Base-by-base conservation (phyloP, 208 protist genomes). In the Leishmania major region DNA sequence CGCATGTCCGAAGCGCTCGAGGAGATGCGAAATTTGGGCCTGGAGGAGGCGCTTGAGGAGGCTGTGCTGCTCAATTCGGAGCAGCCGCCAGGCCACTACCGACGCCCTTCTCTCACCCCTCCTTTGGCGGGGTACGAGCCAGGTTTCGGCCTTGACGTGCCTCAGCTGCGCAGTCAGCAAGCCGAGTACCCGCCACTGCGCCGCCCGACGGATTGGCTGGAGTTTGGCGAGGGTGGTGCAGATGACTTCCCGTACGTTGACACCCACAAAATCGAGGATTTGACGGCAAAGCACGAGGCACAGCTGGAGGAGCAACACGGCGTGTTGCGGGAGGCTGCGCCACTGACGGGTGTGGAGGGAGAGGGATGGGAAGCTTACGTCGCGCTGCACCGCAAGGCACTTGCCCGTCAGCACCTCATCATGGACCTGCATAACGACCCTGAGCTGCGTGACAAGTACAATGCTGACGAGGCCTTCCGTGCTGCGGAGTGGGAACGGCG, bases 321-420 rank as follows among this genome's bases (percentile, higher is more conserved):
- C 13, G 87, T 84, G 49, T 78, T 96, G 53, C 93, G 95, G 15
- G 88, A 90, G 81, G 86, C 92, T 2, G 90, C 89, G 0, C 95
- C 93, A 19, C 43, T 93, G 28, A 97, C 95, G 0, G 95, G 95
- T 1, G 91, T 96, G 53, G 93, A 97, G 75, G 95, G 95, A 2
- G 93, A 98, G 81, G 92, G 86, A 40, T 96, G 89, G 89, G 93
- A 96, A 75, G 90, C 91, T 19, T 96, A 95, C 78, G 87, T 95
- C n/a, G 92, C 92, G 35, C 85, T 98, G 51, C 91, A 96, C 87
- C 84, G 81, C 55, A 96, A 96, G 79, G 92, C 95, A 0, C 89
- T 98, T 31, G 89, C 90, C 1, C 88, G 95, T 53, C 95, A 98
- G 84, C 70, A 87, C 66, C 87, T 98, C 11, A 94, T 98, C 57